Conservation (phyloP, 768 basidiomycete genomes). For the Astraeus odoratus region DNA sequence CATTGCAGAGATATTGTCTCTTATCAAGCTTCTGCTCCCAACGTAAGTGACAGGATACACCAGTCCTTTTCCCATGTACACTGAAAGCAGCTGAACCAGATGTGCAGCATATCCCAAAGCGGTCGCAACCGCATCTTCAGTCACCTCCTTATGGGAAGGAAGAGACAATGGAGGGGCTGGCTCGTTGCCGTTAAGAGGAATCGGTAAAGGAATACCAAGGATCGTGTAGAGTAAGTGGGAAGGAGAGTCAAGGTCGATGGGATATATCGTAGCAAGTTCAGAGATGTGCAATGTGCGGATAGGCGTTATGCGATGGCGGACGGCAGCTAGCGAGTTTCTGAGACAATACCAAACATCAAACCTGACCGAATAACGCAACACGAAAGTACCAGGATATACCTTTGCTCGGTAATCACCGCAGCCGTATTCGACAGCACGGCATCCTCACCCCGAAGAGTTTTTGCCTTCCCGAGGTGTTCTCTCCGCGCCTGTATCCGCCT, state of each 20-base stretch:
- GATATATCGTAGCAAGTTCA: conserved; percentile 71
- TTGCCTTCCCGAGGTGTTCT: conserved; percentile 39
- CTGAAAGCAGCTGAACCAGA: conserved; percentile 73
- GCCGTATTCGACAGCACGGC: conserved; percentile 20
- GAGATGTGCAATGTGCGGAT: conserved; percentile 62
- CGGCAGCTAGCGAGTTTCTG: conserved; percentile 42
- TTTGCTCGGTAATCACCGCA: conserved; percentile 31
- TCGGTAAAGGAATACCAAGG: conserved; percentile 82
- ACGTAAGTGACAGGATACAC: conserved; percentile 88
- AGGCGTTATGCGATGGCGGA: conserved; percentile 43
- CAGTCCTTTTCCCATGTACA: conserved; percentile 67
- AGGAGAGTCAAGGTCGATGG: conserved; percentile 80
- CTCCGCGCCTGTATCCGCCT: conserved; percentile 40
- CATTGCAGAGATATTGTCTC: conserved; percentile 92
- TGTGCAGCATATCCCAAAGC: conserved; percentile 90
- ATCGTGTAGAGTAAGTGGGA: conserved; percentile 88
- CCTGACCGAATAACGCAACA: conserved; percentile 2
- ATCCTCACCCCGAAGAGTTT: conserved; percentile 32
- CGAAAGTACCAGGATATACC: conserved; percentile 27
- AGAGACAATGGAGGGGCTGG: conserved; percentile 79
- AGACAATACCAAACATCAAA: conserved; percentile 11
- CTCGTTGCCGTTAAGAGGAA: conserved; percentile 65
- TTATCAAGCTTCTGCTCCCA: conserved; percentile 85
- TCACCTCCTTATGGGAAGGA: conserved; percentile 59
- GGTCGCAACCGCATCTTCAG: conserved; percentile 82